Evolutionary conservation across 345 rosid species (phyloP).

Genomic region (Zanthoxylum bungeanum): DNA sequence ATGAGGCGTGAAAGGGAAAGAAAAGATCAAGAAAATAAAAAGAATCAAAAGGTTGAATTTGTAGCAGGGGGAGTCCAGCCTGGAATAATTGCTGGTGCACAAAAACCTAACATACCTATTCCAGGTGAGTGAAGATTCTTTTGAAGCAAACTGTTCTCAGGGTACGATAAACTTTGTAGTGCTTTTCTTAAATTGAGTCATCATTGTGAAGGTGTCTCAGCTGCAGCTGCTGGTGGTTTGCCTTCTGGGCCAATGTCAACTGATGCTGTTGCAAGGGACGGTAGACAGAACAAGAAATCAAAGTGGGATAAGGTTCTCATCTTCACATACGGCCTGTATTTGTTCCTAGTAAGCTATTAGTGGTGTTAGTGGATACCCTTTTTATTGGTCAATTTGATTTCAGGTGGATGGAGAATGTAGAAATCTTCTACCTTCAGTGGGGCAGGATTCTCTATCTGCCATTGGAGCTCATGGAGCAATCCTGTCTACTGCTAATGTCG

Average conservation of each 20-base stretch:
- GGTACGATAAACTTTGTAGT: background rate
- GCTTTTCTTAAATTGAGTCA: constrained; percentile 6
- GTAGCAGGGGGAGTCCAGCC: constrained; percentile 60
- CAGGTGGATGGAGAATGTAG: constrained; percentile 80
- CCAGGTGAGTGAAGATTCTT: constrained; percentile 41
- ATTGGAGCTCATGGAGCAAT: constrained; percentile 56
- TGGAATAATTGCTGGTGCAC: constrained; percentile 41
- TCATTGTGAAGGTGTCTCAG: constrained; percentile 36
- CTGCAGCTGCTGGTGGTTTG: constrained; percentile 39
- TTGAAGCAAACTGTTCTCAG: background rate
- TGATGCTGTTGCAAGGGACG: constrained; percentile 55
- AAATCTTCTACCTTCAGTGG: constrained; percentile 50
- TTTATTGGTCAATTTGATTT: constrained; percentile 15
- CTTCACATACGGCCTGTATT: background rate
- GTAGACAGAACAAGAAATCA: constrained; percentile 82
- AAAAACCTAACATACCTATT: constrained; percentile 59
- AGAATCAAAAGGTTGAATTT: constrained; percentile 76
- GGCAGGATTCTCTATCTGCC: constrained; percentile 59
- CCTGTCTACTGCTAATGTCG: constrained; percentile 69
- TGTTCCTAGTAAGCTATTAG: background rate
- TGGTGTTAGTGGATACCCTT: constrained; percentile 4
- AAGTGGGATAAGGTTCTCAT: constrained; percentile 91
- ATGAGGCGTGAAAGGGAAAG: constrained; percentile 84
- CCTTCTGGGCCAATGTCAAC: constrained; percentile 35
- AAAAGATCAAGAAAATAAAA: constrained; percentile 84